Percentiles rank a stretch among this genome's conserved stretches.
Evolutionary conservation across 352 stramenopile species (phyloP).

Genomic region (Phytopythium sindhum): DNA sequence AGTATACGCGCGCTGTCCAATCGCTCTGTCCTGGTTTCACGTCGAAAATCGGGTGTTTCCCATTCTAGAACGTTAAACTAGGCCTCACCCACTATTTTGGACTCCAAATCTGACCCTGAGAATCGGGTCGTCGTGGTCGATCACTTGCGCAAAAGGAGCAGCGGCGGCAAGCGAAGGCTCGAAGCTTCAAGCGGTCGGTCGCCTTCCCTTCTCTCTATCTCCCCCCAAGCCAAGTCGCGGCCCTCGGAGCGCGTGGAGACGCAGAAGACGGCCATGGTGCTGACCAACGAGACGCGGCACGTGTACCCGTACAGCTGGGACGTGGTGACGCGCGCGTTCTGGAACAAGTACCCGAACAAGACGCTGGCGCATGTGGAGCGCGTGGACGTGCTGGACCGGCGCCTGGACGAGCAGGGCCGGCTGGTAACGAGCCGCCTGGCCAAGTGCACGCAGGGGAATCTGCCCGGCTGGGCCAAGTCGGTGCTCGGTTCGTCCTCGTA

Average conservation of each 20-base stretch:
- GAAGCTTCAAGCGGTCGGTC: not conserved
- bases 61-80: not conserved
- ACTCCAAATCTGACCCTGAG: not conserved
- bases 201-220: not conserved
- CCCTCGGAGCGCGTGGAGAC: not conserved
- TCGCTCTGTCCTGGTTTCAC: not conserved
- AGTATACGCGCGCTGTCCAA: not conserved
- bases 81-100: not conserved
- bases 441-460: conserved; percentile 74
- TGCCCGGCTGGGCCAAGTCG: conserved; percentile 72
- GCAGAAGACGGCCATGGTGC: conserved; percentile 47
- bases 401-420: conserved; percentile 58
- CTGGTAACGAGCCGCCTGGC: conserved; percentile 65
- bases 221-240: not conserved
- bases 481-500: conserved; percentile 66
- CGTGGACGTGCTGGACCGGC: conserved; percentile 76
- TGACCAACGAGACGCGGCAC: conserved; percentile 70
- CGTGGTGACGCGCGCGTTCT: conserved; percentile 84
- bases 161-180: too few relatives aligned
- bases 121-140: not conserved
- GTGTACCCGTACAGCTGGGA: conserved; percentile 82
- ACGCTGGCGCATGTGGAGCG: conserved; percentile 76
- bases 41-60: not conserved
- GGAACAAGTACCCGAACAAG: conserved; percentile 88
- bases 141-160: not conserved